Conservation (phyloP, 371 early-diverging fungal species). For the Lichtheimia hyalospora region DNA sequence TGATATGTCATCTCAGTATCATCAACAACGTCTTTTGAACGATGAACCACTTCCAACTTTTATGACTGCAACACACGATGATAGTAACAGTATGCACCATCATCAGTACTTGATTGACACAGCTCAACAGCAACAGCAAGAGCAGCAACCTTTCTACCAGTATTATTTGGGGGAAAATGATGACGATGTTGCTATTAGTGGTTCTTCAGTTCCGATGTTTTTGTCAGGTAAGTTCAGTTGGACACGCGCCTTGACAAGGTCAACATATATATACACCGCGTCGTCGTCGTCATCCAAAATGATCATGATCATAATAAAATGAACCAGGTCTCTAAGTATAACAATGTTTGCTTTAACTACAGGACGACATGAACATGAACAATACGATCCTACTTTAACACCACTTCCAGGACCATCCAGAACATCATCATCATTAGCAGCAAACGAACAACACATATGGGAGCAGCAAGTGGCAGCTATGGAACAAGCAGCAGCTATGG, state of each 20-base stretch:
- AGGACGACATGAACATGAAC: not conserved
- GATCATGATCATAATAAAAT: not conserved
- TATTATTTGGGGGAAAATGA: too few species aligned
- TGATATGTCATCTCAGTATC: not conserved
- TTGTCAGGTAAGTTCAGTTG: not conserved
- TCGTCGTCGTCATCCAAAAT: too few species aligned
- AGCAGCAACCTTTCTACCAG: not conserved
- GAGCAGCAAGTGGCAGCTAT: not conserved
- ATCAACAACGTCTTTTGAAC: not conserved
- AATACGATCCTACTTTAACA: conserved; percentile 3
- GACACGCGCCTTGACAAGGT: not conserved
- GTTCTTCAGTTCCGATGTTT: not conserved
- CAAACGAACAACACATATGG: not conserved
- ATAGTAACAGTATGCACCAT: too few species aligned
- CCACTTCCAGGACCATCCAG: not conserved
- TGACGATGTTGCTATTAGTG: not conserved
- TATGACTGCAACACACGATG: too few species aligned
- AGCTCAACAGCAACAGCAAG: conserved; percentile 1
- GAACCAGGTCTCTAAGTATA: not conserved
- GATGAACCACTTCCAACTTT: too few species aligned
- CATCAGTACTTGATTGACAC: not conserved
- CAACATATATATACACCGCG: too few species aligned
- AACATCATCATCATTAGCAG: not conserved
- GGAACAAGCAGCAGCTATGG: not conserved
- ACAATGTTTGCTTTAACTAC: not conserved